These are phyloP conservation scores for Pelargonium cotyledonis DNA, from an alignment of 441 rosid species.

Conservation along the genomic window DNA sequence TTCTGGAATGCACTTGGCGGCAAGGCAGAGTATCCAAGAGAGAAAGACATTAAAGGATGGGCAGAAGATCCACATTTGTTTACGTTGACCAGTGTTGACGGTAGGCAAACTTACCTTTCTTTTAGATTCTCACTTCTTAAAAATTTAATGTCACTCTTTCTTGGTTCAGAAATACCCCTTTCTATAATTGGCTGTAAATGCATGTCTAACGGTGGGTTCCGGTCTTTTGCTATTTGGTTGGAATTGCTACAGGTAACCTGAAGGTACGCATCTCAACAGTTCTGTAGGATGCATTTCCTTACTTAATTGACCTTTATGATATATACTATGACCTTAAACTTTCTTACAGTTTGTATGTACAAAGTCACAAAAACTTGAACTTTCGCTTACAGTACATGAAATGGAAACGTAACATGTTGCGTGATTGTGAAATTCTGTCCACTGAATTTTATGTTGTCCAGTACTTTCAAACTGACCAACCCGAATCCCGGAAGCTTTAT, in stretches of 20 bases:
- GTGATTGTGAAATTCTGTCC: background rate
- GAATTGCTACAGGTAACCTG: constrained; percentile 45
- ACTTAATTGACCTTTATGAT: constrained; percentile 10
- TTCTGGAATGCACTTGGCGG: constrained; percentile 89
- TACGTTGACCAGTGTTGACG: constrained; percentile 39
- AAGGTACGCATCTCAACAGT: constrained; percentile 38
- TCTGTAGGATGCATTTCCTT: constrained; percentile 19
- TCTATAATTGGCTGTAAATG: constrained; percentile 31
- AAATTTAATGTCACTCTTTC: constrained; percentile 34
- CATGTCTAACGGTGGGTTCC: constrained; percentile 35
- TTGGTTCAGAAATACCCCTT: constrained; percentile 38
- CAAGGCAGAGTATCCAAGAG: constrained; percentile 66
- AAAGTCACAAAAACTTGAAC: background rate
- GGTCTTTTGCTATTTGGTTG: constrained; percentile 34
- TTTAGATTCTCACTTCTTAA: constrained; percentile 19
- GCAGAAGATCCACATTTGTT: constrained; percentile 68
- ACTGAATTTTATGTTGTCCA: background rate
- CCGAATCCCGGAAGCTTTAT: background rate
- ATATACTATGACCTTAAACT: background rate
- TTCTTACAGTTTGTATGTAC: background rate
- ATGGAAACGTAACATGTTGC: background rate
- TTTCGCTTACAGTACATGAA: background rate
- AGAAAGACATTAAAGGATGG: constrained; percentile 42
- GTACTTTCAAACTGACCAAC: background rate
- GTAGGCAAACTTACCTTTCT: constrained; percentile 37